phyloP scores from a whole-genome alignment of 73 alveolate species.

The Uronychia binucleata region DNA sequence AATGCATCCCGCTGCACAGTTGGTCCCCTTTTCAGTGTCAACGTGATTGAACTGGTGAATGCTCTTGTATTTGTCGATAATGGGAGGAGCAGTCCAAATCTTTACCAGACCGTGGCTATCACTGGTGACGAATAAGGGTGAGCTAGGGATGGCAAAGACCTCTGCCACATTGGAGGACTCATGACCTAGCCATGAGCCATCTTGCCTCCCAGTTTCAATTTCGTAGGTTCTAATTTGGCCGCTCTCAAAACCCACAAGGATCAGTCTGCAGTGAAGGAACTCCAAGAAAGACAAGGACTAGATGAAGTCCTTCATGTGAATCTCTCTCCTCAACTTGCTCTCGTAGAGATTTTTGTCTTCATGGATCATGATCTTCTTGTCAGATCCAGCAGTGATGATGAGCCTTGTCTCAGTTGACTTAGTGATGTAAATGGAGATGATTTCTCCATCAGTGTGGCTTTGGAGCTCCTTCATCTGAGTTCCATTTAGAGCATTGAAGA shows the following conservation, averaged over 20 bases:
- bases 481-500: constrained; percentile 73
- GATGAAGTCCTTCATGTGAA: not conserved
- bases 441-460: constrained; percentile 49
- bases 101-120: constrained; percentile 24
- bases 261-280: not conserved
- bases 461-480: constrained; percentile 69
- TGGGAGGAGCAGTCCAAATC: constrained; percentile 59
- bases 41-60: constrained; percentile 9
- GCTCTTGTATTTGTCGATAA: constrained; percentile 37
- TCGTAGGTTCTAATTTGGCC: constrained; percentile 32
- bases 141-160: too few species aligned
- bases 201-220: constrained; percentile 55
- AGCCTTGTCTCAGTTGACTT: constrained; percentile 29
- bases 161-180: too few species aligned
- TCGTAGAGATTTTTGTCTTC: constrained; percentile 48
- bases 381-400: constrained; percentile 54
- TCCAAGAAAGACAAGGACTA: not conserved
- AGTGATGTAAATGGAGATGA: constrained; percentile 8
- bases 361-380: constrained; percentile 40
- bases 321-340: not conserved
- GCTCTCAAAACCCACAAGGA: constrained; percentile 26
- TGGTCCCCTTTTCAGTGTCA: constrained; percentile 31
- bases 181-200: constrained; percentile 48
- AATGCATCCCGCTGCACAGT: too few species aligned
- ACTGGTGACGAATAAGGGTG: constrained; percentile 33